These are phyloP conservation scores for Danielia oregonensis DNA, from an alignment of 805 yeast genomes.

Conservation along the genomic window DNA sequence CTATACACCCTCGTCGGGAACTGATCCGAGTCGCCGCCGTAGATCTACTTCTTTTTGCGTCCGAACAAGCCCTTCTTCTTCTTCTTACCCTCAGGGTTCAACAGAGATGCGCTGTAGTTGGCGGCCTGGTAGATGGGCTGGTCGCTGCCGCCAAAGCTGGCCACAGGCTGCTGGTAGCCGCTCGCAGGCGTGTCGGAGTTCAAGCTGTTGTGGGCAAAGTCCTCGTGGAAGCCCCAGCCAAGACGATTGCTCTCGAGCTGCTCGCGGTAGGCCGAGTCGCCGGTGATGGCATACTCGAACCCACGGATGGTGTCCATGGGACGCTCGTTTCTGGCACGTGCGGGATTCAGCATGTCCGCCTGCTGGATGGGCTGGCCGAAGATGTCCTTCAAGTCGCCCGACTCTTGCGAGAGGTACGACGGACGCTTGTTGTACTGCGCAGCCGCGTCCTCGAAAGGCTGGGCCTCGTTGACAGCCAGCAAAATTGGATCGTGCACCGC, in stretches of 20 bases:
- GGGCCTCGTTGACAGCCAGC: slow-evolving; percentile 90
- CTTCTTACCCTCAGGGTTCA: slow-evolving; percentile 50
- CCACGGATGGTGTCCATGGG: slow-evolving; percentile 94
- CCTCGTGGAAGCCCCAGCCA: slow-evolving; percentile 87
- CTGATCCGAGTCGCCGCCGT: too few species aligned
- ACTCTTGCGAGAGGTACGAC: slow-evolving; percentile 43
- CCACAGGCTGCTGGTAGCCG: slow-evolving; percentile 34
- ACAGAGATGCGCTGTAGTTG: slow-evolving; percentile 53
- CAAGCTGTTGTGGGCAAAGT: slow-evolving; percentile 55
- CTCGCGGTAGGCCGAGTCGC: slow-evolving; percentile 75
- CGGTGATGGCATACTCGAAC: slow-evolving; percentile 92
- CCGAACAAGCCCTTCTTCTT: slow-evolving; percentile 83
- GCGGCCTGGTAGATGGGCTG: slow-evolving; percentile 50
- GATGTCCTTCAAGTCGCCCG: slow-evolving; percentile 65
- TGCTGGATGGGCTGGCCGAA: slow-evolving; percentile 78
- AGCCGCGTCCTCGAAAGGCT: slow-evolving; percentile 77
- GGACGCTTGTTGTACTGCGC: slow-evolving; percentile 42
- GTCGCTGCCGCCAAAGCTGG: slow-evolving; percentile 36
- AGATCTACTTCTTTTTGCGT: slow-evolving; percentile 41
- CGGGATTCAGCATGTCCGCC: slow-evolving; percentile 90
- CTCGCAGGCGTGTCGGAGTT: slow-evolving; percentile 31
- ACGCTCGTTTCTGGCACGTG: slow-evolving; percentile 89
- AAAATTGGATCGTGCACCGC: slow-evolving; percentile 77
- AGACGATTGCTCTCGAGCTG: slow-evolving; percentile 73
- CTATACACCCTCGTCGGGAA: too few species aligned